Evolutionary conservation across 768 basidiomycete genomes (phyloP).

Genomic region (Mycena floridula): DNA sequence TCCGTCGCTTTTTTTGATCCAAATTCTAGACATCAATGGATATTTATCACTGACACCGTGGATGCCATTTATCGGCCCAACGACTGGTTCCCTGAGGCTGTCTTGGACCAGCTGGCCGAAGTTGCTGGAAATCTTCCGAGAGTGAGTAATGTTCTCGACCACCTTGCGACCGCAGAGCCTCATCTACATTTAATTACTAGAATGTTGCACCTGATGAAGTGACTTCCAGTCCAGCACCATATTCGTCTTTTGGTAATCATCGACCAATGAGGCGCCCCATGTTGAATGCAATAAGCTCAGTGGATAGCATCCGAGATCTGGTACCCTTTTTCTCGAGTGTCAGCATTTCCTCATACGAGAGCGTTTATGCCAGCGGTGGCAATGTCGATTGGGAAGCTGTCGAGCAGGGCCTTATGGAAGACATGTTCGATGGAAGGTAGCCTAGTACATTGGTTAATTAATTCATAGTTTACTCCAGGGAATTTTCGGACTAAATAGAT

Average conservation of each 20-base stretch:
- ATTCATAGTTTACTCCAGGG: no score
- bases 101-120: slow-evolving; percentile 88
- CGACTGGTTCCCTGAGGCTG: slow-evolving; percentile 75
- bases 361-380: slow-evolving; percentile 76
- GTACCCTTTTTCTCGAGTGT: slow-evolving; percentile 88
- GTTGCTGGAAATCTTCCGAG: slow-evolving; percentile 65
- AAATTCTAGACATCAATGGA: slow-evolving; percentile 82
- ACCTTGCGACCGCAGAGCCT: no score
- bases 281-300: slow-evolving; percentile 58
- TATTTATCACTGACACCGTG: slow-evolving; percentile 96
- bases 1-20: background rate
- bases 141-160: slow-evolving; percentile 1
- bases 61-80: slow-evolving; percentile 90
- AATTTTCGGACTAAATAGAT: no score
- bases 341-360: slow-evolving; percentile 86
- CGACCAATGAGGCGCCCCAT: slow-evolving; percentile 67
- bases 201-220: slow-evolving; percentile 9
- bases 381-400: slow-evolving; percentile 88
- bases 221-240: slow-evolving; percentile 1
- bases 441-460: no score
- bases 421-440: slow-evolving; percentile 85
- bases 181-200: no score
- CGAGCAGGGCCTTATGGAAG: slow-evolving; percentile 72
- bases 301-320: slow-evolving; percentile 81
- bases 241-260: slow-evolving; percentile 24